Percentiles rank a stretch among this genome's conserved stretches.
Evolutionary conservation across 768 basidiomycete species (phyloP).

Genomic region (Leucocoprinus birnbaumii): DNA sequence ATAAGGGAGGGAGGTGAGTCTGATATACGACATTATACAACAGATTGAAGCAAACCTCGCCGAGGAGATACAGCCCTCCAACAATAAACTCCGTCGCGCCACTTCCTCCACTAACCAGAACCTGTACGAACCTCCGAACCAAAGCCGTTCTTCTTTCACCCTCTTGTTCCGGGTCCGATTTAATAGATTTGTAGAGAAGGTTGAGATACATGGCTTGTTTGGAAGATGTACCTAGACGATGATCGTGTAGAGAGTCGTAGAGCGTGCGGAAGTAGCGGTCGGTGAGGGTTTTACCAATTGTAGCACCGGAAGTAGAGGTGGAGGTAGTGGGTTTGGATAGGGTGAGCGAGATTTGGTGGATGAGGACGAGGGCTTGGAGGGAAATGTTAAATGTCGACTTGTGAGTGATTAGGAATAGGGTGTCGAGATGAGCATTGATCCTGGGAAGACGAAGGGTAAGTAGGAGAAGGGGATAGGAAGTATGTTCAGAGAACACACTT

Average conservation of each 20-base stretch:
- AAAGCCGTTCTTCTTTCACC: slow-evolving; percentile 74
- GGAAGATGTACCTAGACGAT: slow-evolving; percentile 73
- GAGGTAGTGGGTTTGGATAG: slow-evolving; percentile 38
- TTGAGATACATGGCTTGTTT: slow-evolving; percentile 99
- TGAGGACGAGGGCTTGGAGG: slow-evolving; percentile 85
- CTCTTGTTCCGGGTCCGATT: slow-evolving; percentile 46
- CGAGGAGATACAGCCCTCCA: slow-evolving; percentile 83
- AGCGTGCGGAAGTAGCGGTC: slow-evolving; percentile 80
- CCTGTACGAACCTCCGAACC: slow-evolving; percentile 79
- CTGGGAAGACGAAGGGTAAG: slow-evolving; percentile 31
- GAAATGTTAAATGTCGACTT: slow-evolving; percentile 96
- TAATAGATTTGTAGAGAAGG: slow-evolving; percentile 86
- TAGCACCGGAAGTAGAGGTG: background rate
- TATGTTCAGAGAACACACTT: slow-evolving; percentile 47
- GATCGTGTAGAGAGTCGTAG: slow-evolving; percentile 87
- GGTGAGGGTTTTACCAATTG: slow-evolving; percentile 38
- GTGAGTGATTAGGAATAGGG: slow-evolving; percentile 93
- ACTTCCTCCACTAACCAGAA: slow-evolving; percentile 64
- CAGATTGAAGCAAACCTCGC: slow-evolving; percentile 54
- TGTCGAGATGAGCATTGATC: slow-evolving; percentile 84
- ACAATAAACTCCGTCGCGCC: slow-evolving; percentile 86
- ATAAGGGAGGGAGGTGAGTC: slow-evolving; percentile 1
- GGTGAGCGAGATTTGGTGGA: slow-evolving; percentile 76
- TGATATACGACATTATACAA: background rate
- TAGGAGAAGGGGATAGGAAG: background rate